phyloP scores from a whole-genome alignment of 345 rosid genomes.

The Citrus glauca region DNA sequence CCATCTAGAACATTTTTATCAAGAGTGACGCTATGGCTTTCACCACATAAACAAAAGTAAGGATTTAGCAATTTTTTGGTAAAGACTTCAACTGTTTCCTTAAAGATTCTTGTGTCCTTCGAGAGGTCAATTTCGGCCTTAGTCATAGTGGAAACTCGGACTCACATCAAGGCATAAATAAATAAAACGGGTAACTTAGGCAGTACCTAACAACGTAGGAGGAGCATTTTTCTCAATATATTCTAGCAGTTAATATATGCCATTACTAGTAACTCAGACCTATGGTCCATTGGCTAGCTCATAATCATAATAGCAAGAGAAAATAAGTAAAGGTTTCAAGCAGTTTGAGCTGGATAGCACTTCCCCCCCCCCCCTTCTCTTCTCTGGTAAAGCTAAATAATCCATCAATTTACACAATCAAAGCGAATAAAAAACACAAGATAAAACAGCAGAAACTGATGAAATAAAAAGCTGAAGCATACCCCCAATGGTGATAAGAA shows the following conservation, averaged over 20 bases:
- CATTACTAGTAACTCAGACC: background rate
- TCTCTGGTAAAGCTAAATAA: background rate
- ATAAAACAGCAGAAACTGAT: background rate
- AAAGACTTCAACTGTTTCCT: background rate
- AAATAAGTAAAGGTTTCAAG: background rate
- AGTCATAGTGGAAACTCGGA: background rate
- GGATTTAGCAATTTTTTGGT: background rate
- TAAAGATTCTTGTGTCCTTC: background rate
- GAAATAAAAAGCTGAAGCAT: constrained; percentile 9
- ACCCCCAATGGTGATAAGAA: constrained; percentile 9
- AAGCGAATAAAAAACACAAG: background rate
- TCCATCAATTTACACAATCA: background rate
- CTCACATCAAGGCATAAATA: background rate
- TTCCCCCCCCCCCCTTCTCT: too few relatives aligned
- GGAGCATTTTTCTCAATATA: background rate
- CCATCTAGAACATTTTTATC: background rate
- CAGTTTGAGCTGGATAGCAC: background rate
- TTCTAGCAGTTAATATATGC: background rate
- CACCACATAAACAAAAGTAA: background rate
- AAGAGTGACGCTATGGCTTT: background rate
- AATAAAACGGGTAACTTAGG: background rate
- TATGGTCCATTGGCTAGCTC: background rate
- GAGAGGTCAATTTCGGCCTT: background rate
- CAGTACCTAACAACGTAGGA: background rate
- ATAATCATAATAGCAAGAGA: background rate